phyloP scores from a whole-genome alignment of 2,329 filamentous ascomycete genomes.

The Trichoderma oligosporum region DNA sequence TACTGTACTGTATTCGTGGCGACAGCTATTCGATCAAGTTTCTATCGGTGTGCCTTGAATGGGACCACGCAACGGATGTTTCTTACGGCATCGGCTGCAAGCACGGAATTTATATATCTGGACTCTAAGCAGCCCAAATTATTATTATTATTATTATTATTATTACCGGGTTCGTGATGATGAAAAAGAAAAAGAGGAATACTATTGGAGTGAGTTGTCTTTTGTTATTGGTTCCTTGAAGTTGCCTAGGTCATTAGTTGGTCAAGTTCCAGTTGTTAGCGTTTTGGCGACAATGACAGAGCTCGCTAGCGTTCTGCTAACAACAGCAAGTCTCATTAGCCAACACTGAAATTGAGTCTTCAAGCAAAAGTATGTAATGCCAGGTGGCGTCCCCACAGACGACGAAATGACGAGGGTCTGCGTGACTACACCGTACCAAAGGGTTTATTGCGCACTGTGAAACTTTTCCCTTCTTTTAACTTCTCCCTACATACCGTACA shows the following conservation, averaged over 20 bases:
- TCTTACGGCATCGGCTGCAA: neutral
- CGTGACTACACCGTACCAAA: slow-evolving; percentile 23
- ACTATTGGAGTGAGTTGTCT: too few species aligned
- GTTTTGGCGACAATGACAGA: slow-evolving; percentile 6
- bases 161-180: neutral
- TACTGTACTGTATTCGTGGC: neutral
- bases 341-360: neutral
- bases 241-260: too few species aligned
- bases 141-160: too few species aligned
- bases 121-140: too few species aligned
- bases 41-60: slow-evolving; percentile 22
- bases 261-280: slow-evolving; percentile 14
- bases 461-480: neutral
- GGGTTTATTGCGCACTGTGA: neutral
- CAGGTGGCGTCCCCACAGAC: slow-evolving; percentile 23
- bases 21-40: slow-evolving; percentile 1
- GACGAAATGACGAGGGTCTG: slow-evolving; percentile 23
- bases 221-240: too few species aligned
- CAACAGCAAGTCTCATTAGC: neutral
- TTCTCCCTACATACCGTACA: neutral
- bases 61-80: slow-evolving; percentile 19
- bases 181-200: neutral
- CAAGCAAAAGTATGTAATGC: slow-evolving; percentile 10
- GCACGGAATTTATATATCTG: too few species aligned
- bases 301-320: neutral